These are phyloP conservation scores for Neopestalotiopsis sp. DNA, from an alignment of 2,329 filamentous ascomycete genomes.

Conservation along the genomic window DNA sequence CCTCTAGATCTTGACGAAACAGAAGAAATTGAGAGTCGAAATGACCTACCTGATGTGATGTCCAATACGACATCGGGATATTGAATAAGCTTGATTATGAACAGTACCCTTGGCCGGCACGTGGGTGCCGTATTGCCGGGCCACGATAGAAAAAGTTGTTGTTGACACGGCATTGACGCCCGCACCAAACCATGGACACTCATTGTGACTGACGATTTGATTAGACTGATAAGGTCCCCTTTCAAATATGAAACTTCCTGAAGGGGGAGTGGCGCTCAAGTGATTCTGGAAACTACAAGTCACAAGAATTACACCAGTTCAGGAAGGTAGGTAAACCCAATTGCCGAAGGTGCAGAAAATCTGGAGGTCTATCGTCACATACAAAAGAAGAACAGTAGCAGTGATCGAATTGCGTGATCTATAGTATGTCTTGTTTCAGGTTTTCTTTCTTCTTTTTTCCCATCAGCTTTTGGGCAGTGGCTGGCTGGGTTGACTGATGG, in stretches of 20 bases:
- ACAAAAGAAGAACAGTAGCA: background rate
- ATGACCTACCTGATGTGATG: background rate
- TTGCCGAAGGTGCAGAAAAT: background rate
- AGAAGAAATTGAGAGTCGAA: background rate
- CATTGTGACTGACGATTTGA: background rate
- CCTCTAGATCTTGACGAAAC: too few species aligned
- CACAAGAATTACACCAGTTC: background rate
- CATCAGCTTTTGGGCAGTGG: background rate
- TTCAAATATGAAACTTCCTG: background rate
- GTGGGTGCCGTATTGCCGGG: slow-evolving; percentile 10
- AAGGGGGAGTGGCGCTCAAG: background rate
- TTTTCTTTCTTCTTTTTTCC: background rate
- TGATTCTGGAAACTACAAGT: background rate
- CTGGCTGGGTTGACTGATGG: background rate
- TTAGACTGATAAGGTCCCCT: background rate
- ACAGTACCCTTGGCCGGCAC: slow-evolving; percentile 2
- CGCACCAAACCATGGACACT: background rate
- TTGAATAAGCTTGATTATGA: background rate
- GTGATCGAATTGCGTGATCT: background rate
- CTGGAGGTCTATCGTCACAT: background rate
- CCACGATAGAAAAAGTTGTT: background rate
- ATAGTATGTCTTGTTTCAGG: background rate
- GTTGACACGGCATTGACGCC: background rate
- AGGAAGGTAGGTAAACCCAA: slow-evolving; percentile 4
- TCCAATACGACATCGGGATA: background rate